Conservation (phyloP, 192 early-diverging fungal genomes). For the Coemansia sp. region DNA sequence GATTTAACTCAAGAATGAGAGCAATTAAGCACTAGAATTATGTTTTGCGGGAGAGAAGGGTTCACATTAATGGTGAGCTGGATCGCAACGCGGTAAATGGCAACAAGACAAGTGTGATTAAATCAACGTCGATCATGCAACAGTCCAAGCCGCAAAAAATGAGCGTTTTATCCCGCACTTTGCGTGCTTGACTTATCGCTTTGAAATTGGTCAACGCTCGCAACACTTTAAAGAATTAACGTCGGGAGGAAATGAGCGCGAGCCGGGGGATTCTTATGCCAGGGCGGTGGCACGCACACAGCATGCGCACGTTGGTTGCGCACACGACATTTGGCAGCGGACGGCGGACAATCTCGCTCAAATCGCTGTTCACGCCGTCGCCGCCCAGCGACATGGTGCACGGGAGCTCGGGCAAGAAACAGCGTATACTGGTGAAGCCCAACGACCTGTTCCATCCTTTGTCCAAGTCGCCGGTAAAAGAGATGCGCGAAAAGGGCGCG, state of each 20-base stretch:
- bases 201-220: background rate
- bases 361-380: slow-evolving; percentile 48
- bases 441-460: slow-evolving; percentile 70
- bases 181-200: background rate
- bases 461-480: slow-evolving; percentile 66
- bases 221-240: background rate
- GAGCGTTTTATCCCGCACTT: background rate
- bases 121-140: background rate
- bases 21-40: slow-evolving; percentile 42
- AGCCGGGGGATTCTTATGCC: background rate
- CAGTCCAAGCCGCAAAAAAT: too few relatives aligned
- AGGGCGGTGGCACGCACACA: background rate
- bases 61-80: background rate
- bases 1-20: slow-evolving; percentile 50
- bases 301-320: background rate
- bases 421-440: slow-evolving; percentile 27
- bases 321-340: slow-evolving; percentile 2
- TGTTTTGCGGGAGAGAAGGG: slow-evolving; percentile 15
- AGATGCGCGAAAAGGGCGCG: slow-evolving; percentile 63
- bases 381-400: slow-evolving; percentile 19
- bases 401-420: slow-evolving; percentile 12
- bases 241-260: slow-evolving; percentile 1
- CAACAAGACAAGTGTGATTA: background rate
- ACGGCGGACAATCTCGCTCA: slow-evolving; percentile 40
- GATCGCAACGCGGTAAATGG: background rate